A percentile compares a stretch with the other conserved stretches of the same genome.
These are phyloP conservation scores for Aquanectria penicillioides DNA, from an alignment of 2,329 filamentous ascomycete species.

Conservation along the genomic window DNA sequence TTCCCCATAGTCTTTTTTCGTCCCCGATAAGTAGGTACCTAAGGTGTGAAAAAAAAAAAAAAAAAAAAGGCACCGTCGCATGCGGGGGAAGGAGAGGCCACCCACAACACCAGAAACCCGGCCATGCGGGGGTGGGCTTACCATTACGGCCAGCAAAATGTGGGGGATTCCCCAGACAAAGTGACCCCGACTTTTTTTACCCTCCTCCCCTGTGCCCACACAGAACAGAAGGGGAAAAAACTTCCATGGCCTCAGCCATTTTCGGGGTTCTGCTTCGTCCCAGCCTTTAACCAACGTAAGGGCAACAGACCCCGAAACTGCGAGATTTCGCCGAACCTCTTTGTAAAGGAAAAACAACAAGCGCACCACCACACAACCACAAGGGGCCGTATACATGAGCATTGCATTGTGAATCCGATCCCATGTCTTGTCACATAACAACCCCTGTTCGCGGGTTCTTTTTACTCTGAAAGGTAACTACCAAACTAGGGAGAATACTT, in stretches of 20 bases:
- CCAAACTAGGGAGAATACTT: slow-evolving; percentile 15
- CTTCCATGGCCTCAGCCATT: neutral
- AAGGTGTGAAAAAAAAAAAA: neutral
- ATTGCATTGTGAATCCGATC: neutral
- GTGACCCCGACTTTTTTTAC: neutral
- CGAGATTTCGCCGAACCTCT: slow-evolving; percentile 4
- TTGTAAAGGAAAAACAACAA: no score
- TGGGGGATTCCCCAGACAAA: slow-evolving; percentile 13
- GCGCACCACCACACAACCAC: no score
- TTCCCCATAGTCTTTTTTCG: slow-evolving; percentile 13
- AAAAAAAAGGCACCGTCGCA: slow-evolving; percentile 24
- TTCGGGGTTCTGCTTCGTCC: neutral
- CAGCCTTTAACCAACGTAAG: neutral
- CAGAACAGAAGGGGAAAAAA: neutral
- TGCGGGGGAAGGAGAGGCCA: slow-evolving; percentile 28
- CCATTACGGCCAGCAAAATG: slow-evolving; percentile 4
- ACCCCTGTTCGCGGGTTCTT: neutral
- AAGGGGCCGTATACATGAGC: no score
- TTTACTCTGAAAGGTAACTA: slow-evolving; percentile 10
- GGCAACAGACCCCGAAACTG: slow-evolving; percentile 6
- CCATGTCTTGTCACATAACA: neutral
- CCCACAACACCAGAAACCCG: slow-evolving; percentile 15
- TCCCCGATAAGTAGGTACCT: no score
- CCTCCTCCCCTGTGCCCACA: neutral
- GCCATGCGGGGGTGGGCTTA: slow-evolving; percentile 37